Percentiles rank a stretch among this genome's conserved stretches.
Evolutionary conservation across 2,329 filamentous ascomycete genomes (phyloP).

Genomic region (Neobulgaria alba): DNA sequence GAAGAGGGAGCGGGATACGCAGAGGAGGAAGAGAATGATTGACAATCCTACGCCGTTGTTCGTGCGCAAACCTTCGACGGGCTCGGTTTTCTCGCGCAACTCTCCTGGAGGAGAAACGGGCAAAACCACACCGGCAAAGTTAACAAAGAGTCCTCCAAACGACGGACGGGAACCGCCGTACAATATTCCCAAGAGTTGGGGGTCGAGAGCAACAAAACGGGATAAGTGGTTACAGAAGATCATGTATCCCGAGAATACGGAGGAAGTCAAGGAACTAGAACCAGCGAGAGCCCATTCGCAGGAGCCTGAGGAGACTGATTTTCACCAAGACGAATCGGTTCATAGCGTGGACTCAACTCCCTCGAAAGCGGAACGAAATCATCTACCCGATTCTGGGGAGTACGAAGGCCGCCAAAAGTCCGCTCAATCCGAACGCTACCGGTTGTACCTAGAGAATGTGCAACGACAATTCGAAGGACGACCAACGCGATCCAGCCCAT

Average conservation of each 20-base stretch:
- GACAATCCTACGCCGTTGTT: slow-evolving; percentile 1
- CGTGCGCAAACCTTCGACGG: background rate
- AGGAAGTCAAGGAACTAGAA: background rate
- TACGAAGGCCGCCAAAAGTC: background rate
- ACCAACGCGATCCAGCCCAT: too few relatives aligned
- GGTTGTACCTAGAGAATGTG: background rate
- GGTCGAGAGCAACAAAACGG: slow-evolving; percentile 10
- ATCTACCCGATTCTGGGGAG: too few relatives aligned
- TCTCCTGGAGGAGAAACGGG: slow-evolving; percentile 3
- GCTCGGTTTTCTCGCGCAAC: background rate
- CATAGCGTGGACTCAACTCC: background rate
- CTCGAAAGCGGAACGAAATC: background rate
- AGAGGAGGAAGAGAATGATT: background rate
- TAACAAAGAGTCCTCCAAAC: slow-evolving; percentile 1
- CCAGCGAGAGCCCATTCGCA: too few relatives aligned
- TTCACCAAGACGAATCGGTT: background rate
- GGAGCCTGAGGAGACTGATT: background rate
- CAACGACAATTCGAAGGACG: background rate
- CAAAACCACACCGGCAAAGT: slow-evolving; percentile 8
- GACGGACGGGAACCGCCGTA: slow-evolving; percentile 16
- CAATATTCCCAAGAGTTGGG: slow-evolving; percentile 15
- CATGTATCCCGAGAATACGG: slow-evolving; percentile 10
- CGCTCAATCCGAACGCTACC: background rate
- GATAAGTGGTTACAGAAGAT: slow-evolving; percentile 15
- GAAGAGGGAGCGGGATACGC: background rate